A percentile compares a stretch with the other conserved stretches of the same genome.
Evolutionary conservation across 2,329 filamentous ascomycete genomes (phyloP).

Genomic region (Colletotrichum sp.): DNA sequence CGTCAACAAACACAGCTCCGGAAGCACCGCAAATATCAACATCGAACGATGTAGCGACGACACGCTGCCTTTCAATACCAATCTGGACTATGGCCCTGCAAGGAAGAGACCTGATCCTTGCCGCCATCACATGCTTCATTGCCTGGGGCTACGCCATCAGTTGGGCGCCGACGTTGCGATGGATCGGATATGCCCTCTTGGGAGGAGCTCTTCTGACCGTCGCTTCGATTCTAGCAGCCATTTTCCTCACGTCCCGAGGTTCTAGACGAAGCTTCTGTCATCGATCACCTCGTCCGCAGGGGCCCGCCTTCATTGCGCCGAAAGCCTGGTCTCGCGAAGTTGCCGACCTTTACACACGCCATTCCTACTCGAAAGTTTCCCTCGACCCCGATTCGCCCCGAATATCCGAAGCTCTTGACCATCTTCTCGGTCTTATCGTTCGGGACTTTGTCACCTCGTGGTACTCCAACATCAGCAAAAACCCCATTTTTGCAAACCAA

Average conservation of each 20-base stretch:
- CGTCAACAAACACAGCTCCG: neutral
- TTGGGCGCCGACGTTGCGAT: conserved; percentile 84
- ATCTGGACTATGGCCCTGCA: conserved; percentile 68
- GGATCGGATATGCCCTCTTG: conserved; percentile 83
- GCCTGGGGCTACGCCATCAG: conserved; percentile 87
- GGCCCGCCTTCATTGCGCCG: conserved; percentile 64
- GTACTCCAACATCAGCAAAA: conserved; percentile 86
- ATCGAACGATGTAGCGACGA: conserved; percentile 16
- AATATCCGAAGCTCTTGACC: conserved; percentile 81
- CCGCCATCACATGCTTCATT: conserved; percentile 74
- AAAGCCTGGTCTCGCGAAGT: conserved; percentile 74
- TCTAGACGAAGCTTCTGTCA: conserved; percentile 42
- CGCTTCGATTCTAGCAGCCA: conserved; percentile 59
- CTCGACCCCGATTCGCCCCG: conserved; percentile 78
- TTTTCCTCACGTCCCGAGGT: conserved; percentile 66
- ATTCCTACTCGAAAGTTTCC: conserved; percentile 69
- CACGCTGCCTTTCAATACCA: neutral
- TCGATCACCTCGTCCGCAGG: conserved; percentile 45
- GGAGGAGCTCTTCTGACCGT: conserved; percentile 66
- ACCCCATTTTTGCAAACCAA: conserved; percentile 81
- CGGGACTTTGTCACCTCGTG: conserved; percentile 88
- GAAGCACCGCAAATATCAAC: neutral
- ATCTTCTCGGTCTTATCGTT: conserved; percentile 75
- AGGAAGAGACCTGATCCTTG: conserved; percentile 74
- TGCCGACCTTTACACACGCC: conserved; percentile 66